These are phyloP conservation scores for Chrysosporium keratinophilum DNA, from an alignment of 2,329 filamentous ascomycete species.

Conservation along the genomic window DNA sequence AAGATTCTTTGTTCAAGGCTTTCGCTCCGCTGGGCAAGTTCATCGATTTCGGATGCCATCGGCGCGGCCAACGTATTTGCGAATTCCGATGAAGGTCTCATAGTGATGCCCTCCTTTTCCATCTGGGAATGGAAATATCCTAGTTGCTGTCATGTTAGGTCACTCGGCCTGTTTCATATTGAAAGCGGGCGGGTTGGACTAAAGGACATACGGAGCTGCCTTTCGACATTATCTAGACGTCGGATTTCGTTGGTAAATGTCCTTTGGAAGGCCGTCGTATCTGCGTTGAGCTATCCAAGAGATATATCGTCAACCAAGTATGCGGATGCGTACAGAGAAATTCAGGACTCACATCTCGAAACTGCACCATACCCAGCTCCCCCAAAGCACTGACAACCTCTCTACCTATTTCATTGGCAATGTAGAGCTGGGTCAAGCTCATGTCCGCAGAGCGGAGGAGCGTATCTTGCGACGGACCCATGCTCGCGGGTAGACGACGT, in stretches of 20 bases:
- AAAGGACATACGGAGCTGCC: slow-evolving; percentile 70
- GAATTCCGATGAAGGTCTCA: slow-evolving; percentile 86
- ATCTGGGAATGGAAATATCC: slow-evolving; percentile 94
- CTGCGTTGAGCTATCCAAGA: slow-evolving; percentile 65
- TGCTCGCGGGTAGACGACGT: slow-evolving; percentile 28
- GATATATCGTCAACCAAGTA: slow-evolving; percentile 17
- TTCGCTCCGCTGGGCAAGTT: slow-evolving; percentile 84
- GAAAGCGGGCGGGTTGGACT: background rate
- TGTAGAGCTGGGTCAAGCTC: slow-evolving; percentile 99
- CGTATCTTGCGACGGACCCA: slow-evolving; percentile 65
- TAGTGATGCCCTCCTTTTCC: slow-evolving; percentile 78
- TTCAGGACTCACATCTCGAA: slow-evolving; percentile 67
- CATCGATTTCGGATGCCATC: slow-evolving; percentile 89
- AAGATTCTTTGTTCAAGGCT: slow-evolving; percentile 82
- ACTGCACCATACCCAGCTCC: slow-evolving; percentile 92
- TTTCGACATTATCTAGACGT: slow-evolving; percentile 92
- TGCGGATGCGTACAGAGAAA: background rate
- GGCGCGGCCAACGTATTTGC: slow-evolving; percentile 75
- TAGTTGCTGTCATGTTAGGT: slow-evolving; percentile 28
- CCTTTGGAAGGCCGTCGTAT: slow-evolving; percentile 87
- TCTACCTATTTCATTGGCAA: slow-evolving; percentile 95
- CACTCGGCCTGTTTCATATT: background rate
- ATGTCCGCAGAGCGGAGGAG: slow-evolving; percentile 99
- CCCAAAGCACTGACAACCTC: slow-evolving; percentile 95
- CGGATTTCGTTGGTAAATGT: slow-evolving; percentile 98